Evolutionary conservation across 345 rosid species (phyloP).

Genomic region (Citrus unshiu): DNA sequence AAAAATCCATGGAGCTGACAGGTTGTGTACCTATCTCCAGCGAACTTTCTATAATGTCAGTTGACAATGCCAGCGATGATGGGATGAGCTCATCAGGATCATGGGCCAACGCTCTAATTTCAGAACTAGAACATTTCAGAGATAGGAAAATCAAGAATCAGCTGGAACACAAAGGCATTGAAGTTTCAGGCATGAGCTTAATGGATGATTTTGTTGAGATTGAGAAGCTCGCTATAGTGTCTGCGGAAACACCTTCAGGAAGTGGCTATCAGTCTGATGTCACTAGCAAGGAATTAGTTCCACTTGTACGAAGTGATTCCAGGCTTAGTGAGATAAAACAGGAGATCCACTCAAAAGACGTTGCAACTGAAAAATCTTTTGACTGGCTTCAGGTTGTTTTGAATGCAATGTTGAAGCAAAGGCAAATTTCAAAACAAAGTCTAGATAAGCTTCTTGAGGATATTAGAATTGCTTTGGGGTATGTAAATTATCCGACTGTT

Average conservation of each 20-base stretch:
- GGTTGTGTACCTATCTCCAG: conserved; percentile 22
- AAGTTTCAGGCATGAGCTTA: conserved; percentile 49
- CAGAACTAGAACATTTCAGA: conserved; percentile 46
- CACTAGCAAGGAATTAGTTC: conserved; percentile 29
- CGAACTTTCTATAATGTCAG: conserved; percentile 24
- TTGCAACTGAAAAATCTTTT: conserved; percentile 38
- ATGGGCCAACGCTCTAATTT: conserved; percentile 54
- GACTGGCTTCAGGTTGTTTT: conserved; percentile 95
- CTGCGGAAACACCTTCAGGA: conserved; percentile 34
- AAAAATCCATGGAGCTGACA: conserved; percentile 29
- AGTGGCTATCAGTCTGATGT: neutral
- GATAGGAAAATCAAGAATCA: conserved; percentile 29
- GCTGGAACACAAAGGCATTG: conserved; percentile 21
- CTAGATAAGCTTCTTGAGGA: conserved; percentile 62
- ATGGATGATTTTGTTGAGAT: conserved; percentile 79
- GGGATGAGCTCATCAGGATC: conserved; percentile 57
- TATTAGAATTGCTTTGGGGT: conserved; percentile 75
- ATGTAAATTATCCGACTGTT: conserved; percentile 25
- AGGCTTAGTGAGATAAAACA: conserved; percentile 10
- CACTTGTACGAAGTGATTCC: conserved; percentile 16
- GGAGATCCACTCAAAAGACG: conserved; percentile 19
- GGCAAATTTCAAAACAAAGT: conserved; percentile 54
- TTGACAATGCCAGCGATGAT: conserved; percentile 42
- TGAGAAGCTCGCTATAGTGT: conserved; percentile 80
- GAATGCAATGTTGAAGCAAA: conserved; percentile 65